Evolutionary conservation across 305 asterid species (phyloP).

Genomic region (Fraxinus velutina): DNA sequence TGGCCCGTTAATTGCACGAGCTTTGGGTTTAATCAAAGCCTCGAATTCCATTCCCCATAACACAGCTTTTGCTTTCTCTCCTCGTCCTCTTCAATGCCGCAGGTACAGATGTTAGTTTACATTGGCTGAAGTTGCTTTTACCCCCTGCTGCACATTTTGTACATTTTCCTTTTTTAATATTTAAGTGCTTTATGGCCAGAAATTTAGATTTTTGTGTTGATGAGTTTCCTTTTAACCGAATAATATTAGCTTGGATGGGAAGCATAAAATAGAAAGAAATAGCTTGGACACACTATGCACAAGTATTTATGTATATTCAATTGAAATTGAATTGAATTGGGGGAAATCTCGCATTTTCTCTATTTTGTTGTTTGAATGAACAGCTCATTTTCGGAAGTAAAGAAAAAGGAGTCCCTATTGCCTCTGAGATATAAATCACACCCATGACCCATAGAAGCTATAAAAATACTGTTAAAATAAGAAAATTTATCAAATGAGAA

Average conservation of each 20-base stretch:
- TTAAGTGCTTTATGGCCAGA: not conserved
- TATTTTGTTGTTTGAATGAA: not conserved
- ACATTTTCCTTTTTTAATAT: not conserved
- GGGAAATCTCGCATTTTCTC: not conserved
- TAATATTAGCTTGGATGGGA: not conserved
- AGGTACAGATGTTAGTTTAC: conserved; percentile 33
- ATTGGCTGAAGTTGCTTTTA: not conserved
- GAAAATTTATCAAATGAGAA: not conserved
- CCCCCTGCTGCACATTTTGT: conserved; percentile 16
- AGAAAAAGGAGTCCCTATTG: not conserved
- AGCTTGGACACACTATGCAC: not conserved
- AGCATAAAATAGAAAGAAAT: not conserved
- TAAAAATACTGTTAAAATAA: not conserved
- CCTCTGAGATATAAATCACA: not conserved
- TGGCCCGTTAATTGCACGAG: conserved; percentile 42
- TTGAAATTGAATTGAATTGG: not conserved
- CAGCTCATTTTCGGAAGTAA: not conserved
- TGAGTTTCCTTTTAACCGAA: not conserved
- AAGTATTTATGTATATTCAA: not conserved
- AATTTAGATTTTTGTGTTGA: not conserved
- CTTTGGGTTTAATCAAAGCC: conserved; percentile 38
- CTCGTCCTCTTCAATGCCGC: conserved; percentile 39
- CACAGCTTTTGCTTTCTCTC: conserved; percentile 25
- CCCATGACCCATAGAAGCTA: not conserved
- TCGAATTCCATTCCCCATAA: conserved; percentile 33